These are phyloP conservation scores for Globisporangium paroecandrum DNA, from an alignment of 352 stramenopile species.

Conservation along the genomic window DNA sequence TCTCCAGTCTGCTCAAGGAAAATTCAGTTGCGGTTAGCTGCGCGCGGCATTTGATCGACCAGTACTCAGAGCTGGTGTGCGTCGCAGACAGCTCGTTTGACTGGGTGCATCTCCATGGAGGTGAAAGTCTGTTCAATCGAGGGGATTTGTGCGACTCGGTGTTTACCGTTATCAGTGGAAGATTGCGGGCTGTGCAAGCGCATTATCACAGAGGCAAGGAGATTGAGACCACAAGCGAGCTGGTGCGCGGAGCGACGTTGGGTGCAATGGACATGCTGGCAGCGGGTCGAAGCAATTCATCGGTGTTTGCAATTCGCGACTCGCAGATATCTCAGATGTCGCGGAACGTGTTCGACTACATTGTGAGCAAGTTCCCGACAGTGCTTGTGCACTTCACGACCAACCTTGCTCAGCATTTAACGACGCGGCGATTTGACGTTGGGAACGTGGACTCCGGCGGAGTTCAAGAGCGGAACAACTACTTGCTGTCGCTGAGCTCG, in stretches of 20 bases:
- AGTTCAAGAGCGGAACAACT: slow-evolving; percentile 36
- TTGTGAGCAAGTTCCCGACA: slow-evolving; percentile 60
- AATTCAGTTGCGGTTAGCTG: slow-evolving; percentile 48
- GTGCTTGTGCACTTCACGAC: slow-evolving; percentile 83
- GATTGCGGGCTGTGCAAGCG: slow-evolving; percentile 70
- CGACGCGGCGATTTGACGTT: slow-evolving; percentile 37
- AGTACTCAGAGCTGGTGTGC: slow-evolving; percentile 72
- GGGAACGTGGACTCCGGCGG: slow-evolving; percentile 29
- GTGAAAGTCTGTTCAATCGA: slow-evolving; percentile 73
- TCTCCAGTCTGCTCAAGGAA: slow-evolving; percentile 55
- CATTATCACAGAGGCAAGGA: slow-evolving; percentile 55
- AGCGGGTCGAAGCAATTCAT: slow-evolving; percentile 65
- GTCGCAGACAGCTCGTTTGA: slow-evolving; percentile 79
- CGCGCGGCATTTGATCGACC: slow-evolving; percentile 58
- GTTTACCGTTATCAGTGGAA: slow-evolving; percentile 77
- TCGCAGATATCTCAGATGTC: slow-evolving; percentile 88
- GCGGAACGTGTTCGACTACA: slow-evolving; percentile 81
- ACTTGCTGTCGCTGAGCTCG: slow-evolving; percentile 60
- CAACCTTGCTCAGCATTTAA: slow-evolving; percentile 60
- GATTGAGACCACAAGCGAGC: slow-evolving; percentile 73
- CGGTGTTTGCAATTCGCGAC: slow-evolving; percentile 82
- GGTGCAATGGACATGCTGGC: slow-evolving; percentile 83
- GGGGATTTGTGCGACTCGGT: slow-evolving; percentile 77
- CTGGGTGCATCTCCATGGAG: slow-evolving; percentile 79
- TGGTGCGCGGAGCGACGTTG: slow-evolving; percentile 76